Conservation (phyloP, 2,329 filamentous ascomycete species). For the Dothistroma pini region DNA sequence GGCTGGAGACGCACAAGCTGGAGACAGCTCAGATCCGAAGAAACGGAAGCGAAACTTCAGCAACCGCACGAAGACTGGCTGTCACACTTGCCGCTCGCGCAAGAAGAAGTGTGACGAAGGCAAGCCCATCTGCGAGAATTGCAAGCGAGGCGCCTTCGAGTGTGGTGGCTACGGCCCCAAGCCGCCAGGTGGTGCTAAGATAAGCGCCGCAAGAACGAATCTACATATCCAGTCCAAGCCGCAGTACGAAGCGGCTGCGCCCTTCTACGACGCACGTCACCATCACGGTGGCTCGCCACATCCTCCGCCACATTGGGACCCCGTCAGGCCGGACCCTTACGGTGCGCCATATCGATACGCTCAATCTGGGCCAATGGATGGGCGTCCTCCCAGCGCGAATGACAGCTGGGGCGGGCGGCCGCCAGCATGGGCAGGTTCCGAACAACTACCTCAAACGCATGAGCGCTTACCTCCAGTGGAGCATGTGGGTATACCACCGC, state of each 20-base stretch:
- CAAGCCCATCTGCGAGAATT: constrained; percentile 91
- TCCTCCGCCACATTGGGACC: constrained; percentile 3
- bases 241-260: constrained; percentile 8
- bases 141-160: constrained; percentile 80
- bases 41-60: constrained; percentile 80
- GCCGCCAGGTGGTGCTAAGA: constrained; percentile 19
- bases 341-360: constrained; percentile 12
- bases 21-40: constrained; percentile 42
- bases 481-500: constrained; percentile 14
- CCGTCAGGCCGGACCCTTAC: constrained; percentile 2
- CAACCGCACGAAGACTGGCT: constrained; percentile 93
- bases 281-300: constrained; percentile 5
- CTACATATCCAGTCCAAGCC: constrained; percentile 19
- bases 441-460: constrained; percentile 5
- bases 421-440: constrained; percentile 1
- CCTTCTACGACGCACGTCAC: constrained; percentile 12
- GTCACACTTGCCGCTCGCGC: constrained; percentile 81
- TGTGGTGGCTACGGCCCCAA: constrained; percentile 77
- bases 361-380: constrained; percentile 11
- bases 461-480: constrained; percentile 19
- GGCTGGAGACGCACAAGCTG: constrained; percentile 12
- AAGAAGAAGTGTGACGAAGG: constrained; percentile 99
- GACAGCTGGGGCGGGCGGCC: constrained; percentile 18
- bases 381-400: constrained; percentile 13
- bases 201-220: constrained; percentile 12